phyloP scores from a whole-genome alignment of 1,284 basidiomycete species.

The Pseudozyma hubeiensis region DNA sequence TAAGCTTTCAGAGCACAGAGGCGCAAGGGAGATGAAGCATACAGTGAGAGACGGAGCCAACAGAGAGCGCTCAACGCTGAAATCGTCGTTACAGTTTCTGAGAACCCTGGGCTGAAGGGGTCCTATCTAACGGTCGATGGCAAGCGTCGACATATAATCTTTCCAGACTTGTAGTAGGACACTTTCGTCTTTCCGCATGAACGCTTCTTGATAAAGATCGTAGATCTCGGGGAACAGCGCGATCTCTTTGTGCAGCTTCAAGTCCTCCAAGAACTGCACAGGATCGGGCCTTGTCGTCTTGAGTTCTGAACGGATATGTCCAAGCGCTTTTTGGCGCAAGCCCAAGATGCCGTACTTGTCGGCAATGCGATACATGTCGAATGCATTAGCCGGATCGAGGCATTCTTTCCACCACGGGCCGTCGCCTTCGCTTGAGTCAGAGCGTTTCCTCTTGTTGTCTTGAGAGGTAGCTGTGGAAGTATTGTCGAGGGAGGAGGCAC shows the following conservation, averaged over 20 bases:
- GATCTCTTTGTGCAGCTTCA: conserved; percentile 11
- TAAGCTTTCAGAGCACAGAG: too few species aligned
- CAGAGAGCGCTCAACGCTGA: too few species aligned
- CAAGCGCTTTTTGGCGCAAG: conserved; percentile 8
- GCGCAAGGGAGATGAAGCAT: too few species aligned
- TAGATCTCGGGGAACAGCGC: conserved; percentile 13
- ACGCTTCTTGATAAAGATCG: conserved; percentile 4
- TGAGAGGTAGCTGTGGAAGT: too few species aligned
- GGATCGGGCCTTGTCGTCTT: not conserved
- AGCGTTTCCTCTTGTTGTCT: not conserved
- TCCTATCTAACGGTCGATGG: too few species aligned
- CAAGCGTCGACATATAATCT: too few species aligned
- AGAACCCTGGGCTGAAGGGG: too few species aligned
- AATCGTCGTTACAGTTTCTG: too few species aligned
- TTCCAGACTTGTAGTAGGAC: too few species aligned
- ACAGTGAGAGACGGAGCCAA: too few species aligned
- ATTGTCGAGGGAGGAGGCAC: too few species aligned
- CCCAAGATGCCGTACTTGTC: conserved; percentile 11
- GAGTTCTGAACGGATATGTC: conserved; percentile 4
- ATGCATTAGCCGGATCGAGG: conserved; percentile 5
- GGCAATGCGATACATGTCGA: conserved; percentile 19
- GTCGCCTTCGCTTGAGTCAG: not conserved
- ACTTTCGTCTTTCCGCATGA: not conserved
- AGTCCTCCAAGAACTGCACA: conserved; percentile 2
- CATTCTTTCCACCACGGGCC: conserved; percentile 1